phyloP scores from a whole-genome alignment of 2,329 filamentous ascomycete genomes.

The Penicillium janthinellum region DNA sequence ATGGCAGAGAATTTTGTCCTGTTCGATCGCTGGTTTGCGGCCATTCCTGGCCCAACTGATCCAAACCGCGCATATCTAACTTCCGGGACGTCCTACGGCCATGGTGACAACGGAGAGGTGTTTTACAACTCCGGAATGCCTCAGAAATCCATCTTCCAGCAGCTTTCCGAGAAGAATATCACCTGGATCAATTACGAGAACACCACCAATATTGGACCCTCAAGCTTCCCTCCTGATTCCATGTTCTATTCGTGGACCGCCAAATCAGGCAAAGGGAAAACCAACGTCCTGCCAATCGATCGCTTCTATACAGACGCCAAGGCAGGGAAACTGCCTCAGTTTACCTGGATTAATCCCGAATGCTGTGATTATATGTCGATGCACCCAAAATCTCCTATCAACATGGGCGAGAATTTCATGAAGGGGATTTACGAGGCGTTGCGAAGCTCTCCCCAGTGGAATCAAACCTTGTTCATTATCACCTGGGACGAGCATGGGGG shows the following conservation, averaged over 20 bases:
- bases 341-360: slow-evolving; percentile 55
- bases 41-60: slow-evolving; percentile 46
- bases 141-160: slow-evolving; percentile 45
- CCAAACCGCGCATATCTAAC: slow-evolving; percentile 42
- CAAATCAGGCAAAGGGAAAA: slow-evolving; percentile 36
- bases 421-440: slow-evolving; percentile 52
- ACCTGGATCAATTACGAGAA: slow-evolving; percentile 45
- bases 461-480: slow-evolving; percentile 51
- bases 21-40: slow-evolving; percentile 49
- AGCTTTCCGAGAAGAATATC: slow-evolving; percentile 44
- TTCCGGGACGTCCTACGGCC: slow-evolving; percentile 45
- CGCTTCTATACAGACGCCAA: slow-evolving; percentile 51
- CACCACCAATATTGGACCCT: not conserved
- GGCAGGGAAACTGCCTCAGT: slow-evolving; percentile 47
- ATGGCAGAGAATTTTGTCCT: slow-evolving; percentile 49
- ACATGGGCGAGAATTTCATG: slow-evolving; percentile 49
- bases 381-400: slow-evolving; percentile 50
- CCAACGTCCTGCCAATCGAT: slow-evolving; percentile 40
- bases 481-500: slow-evolving; percentile 54
- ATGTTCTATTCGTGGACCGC: slow-evolving; percentile 39
- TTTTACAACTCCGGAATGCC: slow-evolving; percentile 40
- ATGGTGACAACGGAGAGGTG: slow-evolving; percentile 40
- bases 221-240: slow-evolving; percentile 14
- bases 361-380: slow-evolving; percentile 55
- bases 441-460: slow-evolving; percentile 49